These are phyloP conservation scores for Plectranthus barbatus DNA, from an alignment of 257 asterid species.

Conservation along the genomic window DNA sequence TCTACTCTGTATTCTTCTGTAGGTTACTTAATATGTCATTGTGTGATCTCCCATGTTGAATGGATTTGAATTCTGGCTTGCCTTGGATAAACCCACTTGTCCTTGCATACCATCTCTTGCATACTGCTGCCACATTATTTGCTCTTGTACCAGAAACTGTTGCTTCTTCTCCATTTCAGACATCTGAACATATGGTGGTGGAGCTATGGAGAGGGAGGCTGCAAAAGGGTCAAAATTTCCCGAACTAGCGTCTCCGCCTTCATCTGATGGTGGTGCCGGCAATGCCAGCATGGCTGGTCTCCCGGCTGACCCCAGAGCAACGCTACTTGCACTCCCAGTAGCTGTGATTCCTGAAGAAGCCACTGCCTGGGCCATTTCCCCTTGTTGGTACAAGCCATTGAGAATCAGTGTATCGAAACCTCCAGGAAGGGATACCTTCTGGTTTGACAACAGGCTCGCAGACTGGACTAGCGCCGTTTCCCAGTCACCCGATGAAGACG, in stretches of 20 bases:
- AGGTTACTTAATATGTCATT: conserved; percentile 25
- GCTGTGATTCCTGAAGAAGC: conserved; percentile 56
- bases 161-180: conserved; percentile 92
- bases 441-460: conserved; percentile 66
- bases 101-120: conserved; percentile 81
- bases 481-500: conserved; percentile 70
- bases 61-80: conserved; percentile 28
- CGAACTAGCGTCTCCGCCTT: conserved; percentile 9
- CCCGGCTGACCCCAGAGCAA: conserved; percentile 79
- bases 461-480: conserved; percentile 66
- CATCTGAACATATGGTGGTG: conserved; percentile 89
- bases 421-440: conserved; percentile 50
- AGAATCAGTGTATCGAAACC: conserved; percentile 58
- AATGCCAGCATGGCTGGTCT: conserved; percentile 73
- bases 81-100: conserved; percentile 37
- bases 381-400: conserved; percentile 90
- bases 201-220: conserved; percentile 62
- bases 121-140: conserved; percentile 81
- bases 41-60: conserved; percentile 43
- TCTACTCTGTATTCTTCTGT: not conserved
- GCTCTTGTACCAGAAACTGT: conserved; percentile 59
- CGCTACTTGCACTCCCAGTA: conserved; percentile 80
- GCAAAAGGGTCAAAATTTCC: conserved; percentile 45
- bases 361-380: conserved; percentile 39
- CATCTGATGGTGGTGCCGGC: conserved; percentile 67